Evolutionary conservation across 768 basidiomycete species (phyloP).

Genomic region (Zangia roseola): DNA sequence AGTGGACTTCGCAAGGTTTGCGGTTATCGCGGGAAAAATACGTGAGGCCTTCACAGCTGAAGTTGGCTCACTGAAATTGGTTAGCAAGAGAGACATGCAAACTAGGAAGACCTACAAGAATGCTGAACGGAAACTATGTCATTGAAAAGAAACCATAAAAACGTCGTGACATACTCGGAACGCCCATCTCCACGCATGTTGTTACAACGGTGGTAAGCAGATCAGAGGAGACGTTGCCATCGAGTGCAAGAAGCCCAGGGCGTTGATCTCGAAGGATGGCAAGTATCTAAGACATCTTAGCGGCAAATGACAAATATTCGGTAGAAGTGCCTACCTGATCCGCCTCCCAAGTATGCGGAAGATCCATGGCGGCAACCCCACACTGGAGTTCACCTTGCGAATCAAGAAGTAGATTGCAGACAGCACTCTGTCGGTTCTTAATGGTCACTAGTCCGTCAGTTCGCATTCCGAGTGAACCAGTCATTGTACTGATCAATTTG

Average conservation of each 20-base stretch:
- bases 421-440: conserved; percentile 55
- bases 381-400: conserved; percentile 63
- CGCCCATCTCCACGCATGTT: conserved; percentile 46
- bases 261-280: conserved; percentile 44
- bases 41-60: conserved; percentile 76
- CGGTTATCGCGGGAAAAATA: conserved; percentile 62
- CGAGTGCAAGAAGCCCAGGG: conserved; percentile 66
- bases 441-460: conserved; percentile 68
- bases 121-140: conserved; percentile 39
- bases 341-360: conserved; percentile 49
- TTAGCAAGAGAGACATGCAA: conserved; percentile 4
- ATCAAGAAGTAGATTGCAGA: conserved; percentile 87
- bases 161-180: conserved; percentile 48
- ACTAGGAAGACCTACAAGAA: conserved; percentile 60
- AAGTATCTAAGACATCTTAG: conserved; percentile 43
- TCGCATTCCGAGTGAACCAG: conserved; percentile 66
- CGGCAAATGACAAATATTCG: background rate
- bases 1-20: conserved; percentile 32
- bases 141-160: background rate
- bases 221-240: conserved; percentile 68
- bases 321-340: conserved; percentile 37
- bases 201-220: conserved; percentile 51
- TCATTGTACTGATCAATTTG: conserved; percentile 56
- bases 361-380: conserved; percentile 94
- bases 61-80: conserved; percentile 78